phyloP scores from a whole-genome alignment of 345 rosid genomes.

The Eucalyptus curtisii region DNA sequence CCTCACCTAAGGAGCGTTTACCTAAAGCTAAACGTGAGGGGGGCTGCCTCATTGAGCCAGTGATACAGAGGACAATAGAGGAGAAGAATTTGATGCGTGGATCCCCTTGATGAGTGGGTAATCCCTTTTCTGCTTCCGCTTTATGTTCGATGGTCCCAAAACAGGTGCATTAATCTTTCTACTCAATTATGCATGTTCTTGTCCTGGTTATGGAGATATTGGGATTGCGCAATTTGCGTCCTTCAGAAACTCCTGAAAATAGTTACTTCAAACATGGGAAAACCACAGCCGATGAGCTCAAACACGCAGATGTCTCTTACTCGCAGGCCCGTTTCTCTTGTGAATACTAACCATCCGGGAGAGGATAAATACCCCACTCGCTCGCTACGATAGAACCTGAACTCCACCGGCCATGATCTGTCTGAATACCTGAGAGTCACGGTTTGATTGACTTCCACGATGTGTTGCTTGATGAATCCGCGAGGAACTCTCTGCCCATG shows the following conservation, averaged over 20 bases:
- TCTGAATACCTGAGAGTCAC: not conserved
- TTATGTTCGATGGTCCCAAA: no score
- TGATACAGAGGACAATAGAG: no score
- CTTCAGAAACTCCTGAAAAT: not conserved
- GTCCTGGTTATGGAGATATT: no score
- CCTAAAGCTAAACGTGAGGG: no score
- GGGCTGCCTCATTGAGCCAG: no score
- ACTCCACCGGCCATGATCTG: not conserved
- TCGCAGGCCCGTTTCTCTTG: not conserved
- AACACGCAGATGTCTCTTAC: not conserved
- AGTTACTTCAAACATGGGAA: not conserved
- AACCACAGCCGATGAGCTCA: not conserved
- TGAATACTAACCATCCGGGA: not conserved
- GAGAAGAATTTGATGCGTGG: no score
- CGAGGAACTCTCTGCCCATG: not conserved
- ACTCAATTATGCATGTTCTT: no score
- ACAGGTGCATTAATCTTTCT: no score
- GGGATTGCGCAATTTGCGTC: no score
- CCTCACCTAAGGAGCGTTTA: no score
- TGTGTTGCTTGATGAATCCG: not conserved
- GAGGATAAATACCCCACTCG: not conserved
- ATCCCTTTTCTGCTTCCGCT: no score
- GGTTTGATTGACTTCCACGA: not conserved
- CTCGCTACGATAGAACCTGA: not conserved
- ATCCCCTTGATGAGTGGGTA: no score